Percentiles rank a stretch among this genome's conserved stretches.
phyloP scores from a whole-genome alignment of 2,329 filamentous ascomycete species.

The Dryadomyces quercivorus region DNA sequence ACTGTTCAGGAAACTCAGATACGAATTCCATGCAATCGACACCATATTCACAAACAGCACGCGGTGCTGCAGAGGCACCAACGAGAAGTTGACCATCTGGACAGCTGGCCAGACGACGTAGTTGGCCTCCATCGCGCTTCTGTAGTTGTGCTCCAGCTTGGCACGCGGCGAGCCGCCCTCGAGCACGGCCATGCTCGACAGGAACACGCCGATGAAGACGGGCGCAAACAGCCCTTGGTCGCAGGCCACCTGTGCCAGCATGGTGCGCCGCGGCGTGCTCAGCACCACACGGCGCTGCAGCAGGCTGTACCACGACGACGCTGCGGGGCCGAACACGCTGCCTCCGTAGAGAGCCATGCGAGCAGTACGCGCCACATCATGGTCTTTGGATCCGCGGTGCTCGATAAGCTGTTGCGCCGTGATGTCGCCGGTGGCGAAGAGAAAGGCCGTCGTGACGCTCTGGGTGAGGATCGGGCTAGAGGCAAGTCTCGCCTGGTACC shows the following conservation, averaged over 20 bases:
- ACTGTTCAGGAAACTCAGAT: constrained; percentile 50
- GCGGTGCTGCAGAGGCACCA: constrained; percentile 72
- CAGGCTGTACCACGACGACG: constrained; percentile 76
- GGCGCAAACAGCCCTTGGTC: constrained; percentile 81
- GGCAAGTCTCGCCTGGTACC: constrained; percentile 80
- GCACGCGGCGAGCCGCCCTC: constrained; percentile 51
- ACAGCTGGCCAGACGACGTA: constrained; percentile 81
- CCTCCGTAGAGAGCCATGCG: constrained; percentile 76
- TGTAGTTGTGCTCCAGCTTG: constrained; percentile 62
- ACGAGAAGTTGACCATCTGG: constrained; percentile 77
- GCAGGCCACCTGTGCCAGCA: constrained; percentile 61
- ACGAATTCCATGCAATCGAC: constrained; percentile 54
- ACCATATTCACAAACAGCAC: constrained; percentile 80
- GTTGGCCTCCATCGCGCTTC: constrained; percentile 64
- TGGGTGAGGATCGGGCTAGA: constrained; percentile 79
- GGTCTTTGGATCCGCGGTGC: constrained; percentile 55
- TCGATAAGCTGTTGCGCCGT: constrained; percentile 89
- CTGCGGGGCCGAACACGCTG: constrained; percentile 74
- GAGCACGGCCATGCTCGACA: constrained; percentile 72
- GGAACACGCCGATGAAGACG: constrained; percentile 69
- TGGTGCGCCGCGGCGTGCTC: constrained; percentile 53
- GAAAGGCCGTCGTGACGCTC: constrained; percentile 76
- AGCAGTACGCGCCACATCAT: constrained; percentile 59
- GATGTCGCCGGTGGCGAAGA: constrained; percentile 86
- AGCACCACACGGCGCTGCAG: constrained; percentile 59